Evolutionary conservation across 1,284 basidiomycete genomes (phyloP).

Genomic region (Cutaneotrichosporon dermatis): DNA sequence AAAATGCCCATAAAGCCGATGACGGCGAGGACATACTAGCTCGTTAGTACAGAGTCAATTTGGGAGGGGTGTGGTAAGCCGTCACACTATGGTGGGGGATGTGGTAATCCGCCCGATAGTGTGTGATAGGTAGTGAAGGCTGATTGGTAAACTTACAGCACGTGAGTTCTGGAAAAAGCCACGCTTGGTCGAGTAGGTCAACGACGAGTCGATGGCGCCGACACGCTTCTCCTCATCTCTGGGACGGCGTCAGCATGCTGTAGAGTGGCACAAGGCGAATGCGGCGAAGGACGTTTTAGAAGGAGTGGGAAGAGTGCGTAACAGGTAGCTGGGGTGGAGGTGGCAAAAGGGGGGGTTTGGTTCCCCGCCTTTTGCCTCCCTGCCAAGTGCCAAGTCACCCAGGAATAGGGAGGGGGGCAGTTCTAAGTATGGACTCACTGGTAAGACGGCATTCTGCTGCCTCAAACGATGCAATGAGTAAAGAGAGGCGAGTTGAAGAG

Average conservation of each 20-base stretch:
- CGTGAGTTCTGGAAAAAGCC: slow-evolving; percentile 8
- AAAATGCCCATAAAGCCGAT: slow-evolving; percentile 72
- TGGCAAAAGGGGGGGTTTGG: neutral
- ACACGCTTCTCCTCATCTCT: slow-evolving; percentile 5
- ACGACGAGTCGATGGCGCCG: neutral
- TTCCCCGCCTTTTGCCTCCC: too few relatives aligned
- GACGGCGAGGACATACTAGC: slow-evolving; percentile 57
- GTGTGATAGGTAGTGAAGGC: too few relatives aligned
- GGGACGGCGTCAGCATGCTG: neutral
- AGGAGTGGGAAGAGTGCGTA: neutral
- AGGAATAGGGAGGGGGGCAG: too few relatives aligned
- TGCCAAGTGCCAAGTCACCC: too few relatives aligned
- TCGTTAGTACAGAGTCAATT: neutral
- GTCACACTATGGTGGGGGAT: too few relatives aligned
- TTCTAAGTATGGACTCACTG: too few relatives aligned
- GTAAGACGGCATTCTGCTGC: too few relatives aligned
- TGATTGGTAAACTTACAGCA: neutral
- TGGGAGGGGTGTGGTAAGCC: too few relatives aligned
- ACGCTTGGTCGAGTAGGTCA: neutral
- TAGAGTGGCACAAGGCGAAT: neutral
- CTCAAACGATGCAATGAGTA: too few relatives aligned
- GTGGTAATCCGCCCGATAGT: too few relatives aligned
- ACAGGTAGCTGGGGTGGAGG: neutral
- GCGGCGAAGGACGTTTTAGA: neutral
- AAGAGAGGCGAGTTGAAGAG: too few relatives aligned